A percentile compares a stretch with the other conserved stretches of the same genome.
Conservation (phyloP, 106 monocot species). For the Dendrobium catenatum region DNA sequence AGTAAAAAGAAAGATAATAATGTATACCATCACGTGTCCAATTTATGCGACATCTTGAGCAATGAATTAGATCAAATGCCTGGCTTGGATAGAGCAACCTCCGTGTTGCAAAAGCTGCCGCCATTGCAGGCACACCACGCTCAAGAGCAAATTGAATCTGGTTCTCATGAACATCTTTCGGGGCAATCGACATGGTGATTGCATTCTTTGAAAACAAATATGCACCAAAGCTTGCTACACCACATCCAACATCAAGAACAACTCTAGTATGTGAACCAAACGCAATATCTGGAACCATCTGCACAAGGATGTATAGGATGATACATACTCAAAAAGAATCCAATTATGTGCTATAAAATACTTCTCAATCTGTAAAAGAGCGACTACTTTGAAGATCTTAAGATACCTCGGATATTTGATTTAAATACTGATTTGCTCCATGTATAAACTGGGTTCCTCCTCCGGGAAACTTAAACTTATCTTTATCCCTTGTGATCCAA, state of each 20-base stretch:
- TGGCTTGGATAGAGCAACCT: constrained; percentile 84
- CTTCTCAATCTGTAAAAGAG: background rate
- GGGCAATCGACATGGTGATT: constrained; percentile 87
- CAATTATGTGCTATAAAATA: constrained; percentile 8
- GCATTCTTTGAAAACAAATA: constrained; percentile 71
- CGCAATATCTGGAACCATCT: constrained; percentile 91
- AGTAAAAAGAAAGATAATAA: background rate
- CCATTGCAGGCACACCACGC: constrained; percentile 95
- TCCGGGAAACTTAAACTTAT: constrained; percentile 95
- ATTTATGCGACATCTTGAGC: constrained; percentile 91
- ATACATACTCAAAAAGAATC: background rate
- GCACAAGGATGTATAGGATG: constrained; percentile 13
- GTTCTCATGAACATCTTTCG: constrained; percentile 98
- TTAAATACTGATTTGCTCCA: constrained; percentile 79
- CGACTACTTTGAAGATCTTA: constrained; percentile 1
- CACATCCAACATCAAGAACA: constrained; percentile 89
- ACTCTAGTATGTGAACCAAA: constrained; percentile 84
- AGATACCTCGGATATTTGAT: constrained; percentile 74
- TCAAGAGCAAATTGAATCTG: constrained; percentile 99
- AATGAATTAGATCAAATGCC: constrained; percentile 97
- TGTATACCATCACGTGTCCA: constrained; percentile 87
- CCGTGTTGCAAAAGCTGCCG: constrained; percentile 87
- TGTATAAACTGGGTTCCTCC: constrained; percentile 98
- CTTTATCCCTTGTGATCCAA: constrained; percentile 73
- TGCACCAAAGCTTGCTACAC: constrained; percentile 98